Percentiles rank a stretch among this genome's conserved stretches.
These are phyloP conservation scores for Rhododendron kiyosumense DNA, from an alignment of 148 eudicot species.

Conservation along the genomic window DNA sequence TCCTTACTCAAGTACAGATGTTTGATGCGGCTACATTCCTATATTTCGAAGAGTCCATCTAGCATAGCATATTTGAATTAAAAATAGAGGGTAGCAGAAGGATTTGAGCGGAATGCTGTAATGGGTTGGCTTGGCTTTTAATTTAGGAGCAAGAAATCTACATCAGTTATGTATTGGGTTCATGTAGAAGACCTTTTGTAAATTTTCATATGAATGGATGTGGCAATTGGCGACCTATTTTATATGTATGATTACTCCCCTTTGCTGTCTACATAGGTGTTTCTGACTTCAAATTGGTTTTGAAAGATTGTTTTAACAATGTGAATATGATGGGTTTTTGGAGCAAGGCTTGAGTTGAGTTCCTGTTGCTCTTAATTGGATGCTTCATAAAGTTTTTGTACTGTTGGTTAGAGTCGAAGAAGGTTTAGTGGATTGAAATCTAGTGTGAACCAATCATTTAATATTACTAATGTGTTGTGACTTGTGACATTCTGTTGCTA, in stretches of 20 bases:
- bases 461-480: neutral
- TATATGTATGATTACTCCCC: neutral
- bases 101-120: neutral
- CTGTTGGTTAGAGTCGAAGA: neutral
- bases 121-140: too few species aligned
- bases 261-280: neutral
- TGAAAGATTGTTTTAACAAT: neutral
- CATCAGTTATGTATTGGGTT: neutral
- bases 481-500: neutral
- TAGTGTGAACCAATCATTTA: neutral
- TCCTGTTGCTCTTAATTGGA: neutral
- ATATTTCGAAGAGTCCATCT: neutral
- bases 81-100: neutral
- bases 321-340: neutral
- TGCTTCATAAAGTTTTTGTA: neutral
- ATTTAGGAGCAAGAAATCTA: neutral
- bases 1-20: neutral
- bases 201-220: neutral
- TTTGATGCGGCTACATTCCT: neutral
- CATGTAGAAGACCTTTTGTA: neutral
- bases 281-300: neutral
- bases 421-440: neutral
- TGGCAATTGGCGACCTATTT: neutral
- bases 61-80: neutral
- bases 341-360: neutral